Evolutionary conservation across 2,329 filamentous ascomycete genomes (phyloP), one percentile per base, ranked within the genome.

Genomic region (Akanthomyces muscarius): DNA sequence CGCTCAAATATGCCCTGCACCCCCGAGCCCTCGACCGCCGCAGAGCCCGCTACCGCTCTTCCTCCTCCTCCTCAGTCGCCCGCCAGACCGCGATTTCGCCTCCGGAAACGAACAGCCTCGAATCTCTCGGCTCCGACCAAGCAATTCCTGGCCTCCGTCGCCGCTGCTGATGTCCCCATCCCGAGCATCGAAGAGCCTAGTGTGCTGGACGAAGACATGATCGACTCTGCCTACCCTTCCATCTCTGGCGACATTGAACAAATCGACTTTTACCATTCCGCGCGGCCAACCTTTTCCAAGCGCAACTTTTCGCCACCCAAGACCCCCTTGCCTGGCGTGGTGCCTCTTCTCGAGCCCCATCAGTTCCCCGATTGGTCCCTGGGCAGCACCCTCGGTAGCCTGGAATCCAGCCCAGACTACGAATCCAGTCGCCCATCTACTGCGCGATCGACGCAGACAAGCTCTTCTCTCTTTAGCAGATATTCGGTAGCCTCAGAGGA

Each of bases 81-180:
- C 30, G 81, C 80, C 50, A 79, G 81, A 69, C 82, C 80, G 65
- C 81, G 82, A 60, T 77, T 86, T 68, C 80, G 78, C 66, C 72
- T 87, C 64, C 84, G 84, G 73, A 80, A 81, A 68, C 83, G 84
- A 68, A 78, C 81, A 69, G 78, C 79, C 44, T 80, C 83, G 50
- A 78, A 81, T 63, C 76, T 84, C 13, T 73, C 79, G 64, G 85
- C 85, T 44, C 85, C 86, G 2, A 88, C 86, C 1, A 80, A 86
- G 69, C 84, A 88, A 57, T 89, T 89, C 69, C 80, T 89, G n/a
- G 86, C 85, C 3, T 88, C 85, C 4, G 86, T 89, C 63, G 86
- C 84, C 51, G 85, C 85, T 21, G 86, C 85, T 65, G 86, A 89
- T 70, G 77, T 87, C 4, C 84, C 86, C 28, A 82, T 89, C 58